Evolutionary conservation across 441 rosid species (phyloP).

Genomic region (Populus hybrid): DNA sequence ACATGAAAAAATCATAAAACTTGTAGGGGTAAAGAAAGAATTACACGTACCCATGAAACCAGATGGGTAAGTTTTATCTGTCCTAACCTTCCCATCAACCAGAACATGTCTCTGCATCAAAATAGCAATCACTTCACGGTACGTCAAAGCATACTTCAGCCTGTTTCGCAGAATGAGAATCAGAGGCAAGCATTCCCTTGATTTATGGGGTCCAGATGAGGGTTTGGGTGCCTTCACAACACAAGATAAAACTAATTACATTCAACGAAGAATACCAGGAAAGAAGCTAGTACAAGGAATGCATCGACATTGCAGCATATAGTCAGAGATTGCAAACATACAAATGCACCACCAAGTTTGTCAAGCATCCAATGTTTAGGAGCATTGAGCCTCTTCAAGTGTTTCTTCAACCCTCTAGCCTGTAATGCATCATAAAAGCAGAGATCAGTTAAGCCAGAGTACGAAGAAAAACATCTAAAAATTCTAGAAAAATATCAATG

Average conservation of each 20-base stretch:
- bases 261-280: not conserved
- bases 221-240: slow-evolving; percentile 65
- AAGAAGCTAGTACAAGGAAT: not conserved
- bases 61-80: slow-evolving; percentile 78
- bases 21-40: not conserved
- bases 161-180: slow-evolving; percentile 69
- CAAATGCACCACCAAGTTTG: slow-evolving; percentile 67
- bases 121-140: slow-evolving; percentile 67
- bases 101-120: slow-evolving; percentile 74
- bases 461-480: not conserved
- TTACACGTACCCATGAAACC: slow-evolving; percentile 73
- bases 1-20: not conserved
- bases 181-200: slow-evolving; percentile 74
- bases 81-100: slow-evolving; percentile 75
- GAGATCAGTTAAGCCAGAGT: not conserved
- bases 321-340: slow-evolving; percentile 15
- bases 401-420: slow-evolving; percentile 80
- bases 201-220: slow-evolving; percentile 80
- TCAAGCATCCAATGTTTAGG: slow-evolving; percentile 53
- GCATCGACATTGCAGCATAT: not conserved
- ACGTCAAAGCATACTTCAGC: slow-evolving; percentile 67
- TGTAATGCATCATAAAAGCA: slow-evolving; percentile 15
- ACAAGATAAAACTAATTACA: not conserved
- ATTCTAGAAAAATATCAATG: not conserved
- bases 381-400: slow-evolving; percentile 33